Evolutionary conservation across 352 stramenopile species (phyloP), one percentile per base, ranked within the genome.

Genomic region (Achlya hypogyna): DNA sequence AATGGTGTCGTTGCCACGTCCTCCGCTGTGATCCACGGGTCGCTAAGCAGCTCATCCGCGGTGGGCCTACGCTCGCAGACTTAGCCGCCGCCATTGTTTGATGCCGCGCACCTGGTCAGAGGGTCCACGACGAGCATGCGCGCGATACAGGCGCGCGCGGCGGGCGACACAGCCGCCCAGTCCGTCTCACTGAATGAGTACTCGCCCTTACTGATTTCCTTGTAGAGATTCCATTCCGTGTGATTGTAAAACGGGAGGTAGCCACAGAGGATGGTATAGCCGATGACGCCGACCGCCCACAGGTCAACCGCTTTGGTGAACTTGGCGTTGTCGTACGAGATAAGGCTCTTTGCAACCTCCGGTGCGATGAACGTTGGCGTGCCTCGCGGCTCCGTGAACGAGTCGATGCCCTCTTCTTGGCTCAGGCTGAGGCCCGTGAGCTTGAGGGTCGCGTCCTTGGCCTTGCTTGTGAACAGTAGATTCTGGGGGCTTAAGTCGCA

Each of bases 21-120:
- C 40, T 74, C 53, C 60, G 78, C 79, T 65, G 81, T 73, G 71
- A 98, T 96, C 94, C 94, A 98, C 69, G 78, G 79, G 72, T 98
- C 31, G 35, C 22, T 3, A 0, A 51, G 32, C 38, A 93, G 62
- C 58, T 89, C 73, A 22, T 66, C 66, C 5, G 47, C 35, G 10
- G 54, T 64, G 38, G 38, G 38, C 12, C 38, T 45, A 45, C 38
- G 25, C 27, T 6, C 6, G 6, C 62, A 14, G n/a, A 31, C 6
- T 18, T 16, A 43, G 6, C 12, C 23, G 29, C 49, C 6, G 16
- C 6, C 29, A 42, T 14, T 14, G 14, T n/a, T n/a, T 6, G 34
- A 42, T 42, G 38, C 6, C 6, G 14, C n/a, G 35, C 34, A 64
- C 23, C 54, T 18, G 25, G 35, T 2, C 1, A 18, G 9, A 12